phyloP scores from a whole-genome alignment of 257 asterid genomes.

The Ophiorrhiza pumila region DNA sequence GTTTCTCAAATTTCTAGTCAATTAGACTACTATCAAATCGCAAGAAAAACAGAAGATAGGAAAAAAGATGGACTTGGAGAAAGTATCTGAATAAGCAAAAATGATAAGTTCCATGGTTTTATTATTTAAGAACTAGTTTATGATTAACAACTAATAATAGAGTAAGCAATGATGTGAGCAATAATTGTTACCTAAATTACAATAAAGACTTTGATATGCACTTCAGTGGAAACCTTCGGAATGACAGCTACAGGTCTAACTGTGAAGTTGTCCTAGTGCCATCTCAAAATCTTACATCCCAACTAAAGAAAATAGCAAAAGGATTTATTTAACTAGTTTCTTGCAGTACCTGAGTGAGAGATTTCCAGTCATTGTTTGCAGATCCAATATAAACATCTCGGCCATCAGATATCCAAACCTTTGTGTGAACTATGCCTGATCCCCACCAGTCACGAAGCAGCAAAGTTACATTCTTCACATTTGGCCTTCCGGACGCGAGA shows the following conservation, averaged over 20 bases:
- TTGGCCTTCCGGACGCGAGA: conserved; percentile 70
- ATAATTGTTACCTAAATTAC: neutral
- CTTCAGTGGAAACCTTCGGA: neutral
- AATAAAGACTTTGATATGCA: neutral
- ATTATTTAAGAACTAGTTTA: neutral
- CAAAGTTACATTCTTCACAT: conserved; percentile 70
- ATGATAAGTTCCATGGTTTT: neutral
- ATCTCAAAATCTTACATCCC: neutral
- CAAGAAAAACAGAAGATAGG: neutral
- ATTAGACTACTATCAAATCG: neutral
- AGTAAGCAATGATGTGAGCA: neutral
- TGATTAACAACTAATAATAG: neutral
- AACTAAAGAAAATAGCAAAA: neutral
- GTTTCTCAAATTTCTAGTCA: neutral
- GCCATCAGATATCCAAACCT: conserved; percentile 85
- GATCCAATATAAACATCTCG: conserved; percentile 77
- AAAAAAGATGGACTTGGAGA: neutral
- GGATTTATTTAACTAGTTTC: neutral
- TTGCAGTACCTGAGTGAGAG: conserved; percentile 67
- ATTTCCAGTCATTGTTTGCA: conserved; percentile 94
- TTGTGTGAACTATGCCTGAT: conserved; percentile 83
- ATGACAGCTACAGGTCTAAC: neutral
- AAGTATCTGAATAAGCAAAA: neutral
- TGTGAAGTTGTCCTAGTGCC: neutral
- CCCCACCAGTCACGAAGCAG: conserved; percentile 77